Evolutionary conservation across 2,329 filamentous ascomycete genomes (phyloP), one percentile per base, ranked within the genome.

Genomic region (Diaporthe sp.): DNA sequence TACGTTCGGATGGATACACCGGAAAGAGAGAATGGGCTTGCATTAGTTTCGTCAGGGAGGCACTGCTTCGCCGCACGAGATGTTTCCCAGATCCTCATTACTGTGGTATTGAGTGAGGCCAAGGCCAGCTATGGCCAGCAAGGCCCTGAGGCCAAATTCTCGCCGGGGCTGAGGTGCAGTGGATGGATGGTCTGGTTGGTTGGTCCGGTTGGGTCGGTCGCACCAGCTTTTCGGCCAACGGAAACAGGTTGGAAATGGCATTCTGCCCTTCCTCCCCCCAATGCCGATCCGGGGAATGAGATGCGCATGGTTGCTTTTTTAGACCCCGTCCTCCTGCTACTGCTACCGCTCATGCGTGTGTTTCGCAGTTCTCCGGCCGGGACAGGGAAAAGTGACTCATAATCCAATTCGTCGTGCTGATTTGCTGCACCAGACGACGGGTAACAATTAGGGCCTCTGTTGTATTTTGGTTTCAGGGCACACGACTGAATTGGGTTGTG

Each of bases 361-460:
- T 53, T 68, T 68, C 22, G 47, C 61, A 37, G 34, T 65, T 49
- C 17, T 63, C 60, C 37, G n/a, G 39, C 42, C 39, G 34, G 22
- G 65, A 63, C 65, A 71, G 73, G 73, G 67, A 71, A 70, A n/a
- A 31, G 58, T 75, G 73, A 75, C 73, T 75, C 73, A 75, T 47
- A 31, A 17, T 10, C 22, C 37, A 71, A 49, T 60, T 72, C 58
- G 44, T 34, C 13, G n/a, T 55, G 65, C 65, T 70, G 65, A 70
- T 70, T 55, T 70, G 65, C 65, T 70, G 65, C 34, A 12, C 22
- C 65, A 70, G 65, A 67, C 61, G 12, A 49, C 28, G 42, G 42
- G 20, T 9, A 34, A 37, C 25, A 17, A 42, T 9, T n/a, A 31
- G 25, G 28, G 61, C 61, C 61, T 65, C 61, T 49, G 12, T 49